A percentile compares a stretch with the other conserved stretches of the same genome.
These are phyloP conservation scores for Forsythia suspensa DNA, from an alignment of 257 asterid species.

Conservation along the genomic window DNA sequence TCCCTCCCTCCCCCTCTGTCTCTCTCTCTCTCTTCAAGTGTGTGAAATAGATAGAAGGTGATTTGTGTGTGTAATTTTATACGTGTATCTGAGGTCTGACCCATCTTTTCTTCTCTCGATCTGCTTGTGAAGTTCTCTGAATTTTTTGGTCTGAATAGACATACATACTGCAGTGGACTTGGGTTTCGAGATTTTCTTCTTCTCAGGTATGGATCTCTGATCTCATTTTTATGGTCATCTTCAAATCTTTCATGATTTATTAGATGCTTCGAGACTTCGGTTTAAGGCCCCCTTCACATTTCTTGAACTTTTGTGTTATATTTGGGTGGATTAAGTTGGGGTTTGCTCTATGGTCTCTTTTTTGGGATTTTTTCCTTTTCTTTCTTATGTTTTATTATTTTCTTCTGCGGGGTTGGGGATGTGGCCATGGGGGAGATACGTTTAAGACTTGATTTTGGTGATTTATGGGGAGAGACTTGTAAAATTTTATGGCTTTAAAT, in stretches of 20 bases:
- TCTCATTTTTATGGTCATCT: neutral
- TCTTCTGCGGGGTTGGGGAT: too few species aligned
- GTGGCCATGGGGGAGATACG: too few species aligned
- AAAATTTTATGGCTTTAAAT: neutral
- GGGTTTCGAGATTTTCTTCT: neutral
- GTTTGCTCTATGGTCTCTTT: neutral
- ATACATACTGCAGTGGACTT: neutral
- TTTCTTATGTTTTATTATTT: too few species aligned
- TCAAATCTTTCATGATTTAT: neutral
- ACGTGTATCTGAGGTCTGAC: slow-evolving; percentile 23
- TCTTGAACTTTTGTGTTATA: neutral
- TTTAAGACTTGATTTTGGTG: neutral
- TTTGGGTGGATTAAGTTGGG: neutral
- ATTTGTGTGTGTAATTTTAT: neutral
- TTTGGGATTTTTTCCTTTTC: neutral
- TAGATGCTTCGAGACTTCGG: neutral
- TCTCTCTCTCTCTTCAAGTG: neutral
- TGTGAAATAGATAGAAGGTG: slow-evolving; percentile 11
- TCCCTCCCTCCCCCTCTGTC: neutral
- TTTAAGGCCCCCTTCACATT: too few species aligned
- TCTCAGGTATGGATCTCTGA: neutral
- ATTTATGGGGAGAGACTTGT: neutral
- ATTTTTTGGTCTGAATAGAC: slow-evolving; percentile 19
- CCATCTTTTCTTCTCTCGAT: slow-evolving; percentile 25
- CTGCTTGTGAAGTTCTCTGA: slow-evolving; percentile 14